Base-by-base conservation (phyloP, 2,329 filamentous ascomycete genomes). In the Xylariales sp. region DNA sequence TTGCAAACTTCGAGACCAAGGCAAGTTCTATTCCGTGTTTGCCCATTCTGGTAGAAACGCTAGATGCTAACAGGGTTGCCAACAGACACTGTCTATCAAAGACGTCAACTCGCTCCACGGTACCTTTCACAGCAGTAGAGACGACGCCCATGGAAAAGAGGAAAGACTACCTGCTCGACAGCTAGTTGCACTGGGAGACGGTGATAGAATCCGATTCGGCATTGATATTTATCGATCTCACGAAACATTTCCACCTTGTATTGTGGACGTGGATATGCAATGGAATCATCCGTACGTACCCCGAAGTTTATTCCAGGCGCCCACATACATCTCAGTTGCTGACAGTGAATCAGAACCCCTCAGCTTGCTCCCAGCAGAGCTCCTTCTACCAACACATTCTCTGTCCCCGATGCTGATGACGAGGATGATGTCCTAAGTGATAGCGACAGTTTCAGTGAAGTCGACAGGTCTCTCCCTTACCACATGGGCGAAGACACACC, bases 91-190 rank as follows among this genome's bases (percentile, higher is more conserved):
- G 0, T 61, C 57, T 31, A 54, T 79, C 27, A 61, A 55, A 20
- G 76, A 80, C 40, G 53, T 58, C 1, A 61, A 62, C 2, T 78
- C 75, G 0, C 65, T 78, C 2, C 76, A 80, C 44, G 76, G 76
- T 1, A 78, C 75, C 1, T 74, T 61, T 28, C 48, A 69, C 31
- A 75, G 72, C 4, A 44, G 42, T 10, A 44, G 45, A 19, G 38
- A 52, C 29, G 50, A 42, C 24, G 21, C 12, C 41, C n/a, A n/a
- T n/a, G 50, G 59, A 2, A 43, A 41, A 2, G 47, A 55, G 24
- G 42, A 46, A 1, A 47, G 45, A 12, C 28, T 70, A 3, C 12
- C 37, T 0, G 39, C 43, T 1, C 38, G 54, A 5, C 29, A 52
- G 2, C 12, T 22, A 0, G 40, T 46, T 0, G 44, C 52, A 22